A percentile compares a stretch with the other conserved stretches of the same genome.
phyloP scores from a whole-genome alignment of 176 grass and related monocot genomes.

The Aechmea fasciata region DNA sequence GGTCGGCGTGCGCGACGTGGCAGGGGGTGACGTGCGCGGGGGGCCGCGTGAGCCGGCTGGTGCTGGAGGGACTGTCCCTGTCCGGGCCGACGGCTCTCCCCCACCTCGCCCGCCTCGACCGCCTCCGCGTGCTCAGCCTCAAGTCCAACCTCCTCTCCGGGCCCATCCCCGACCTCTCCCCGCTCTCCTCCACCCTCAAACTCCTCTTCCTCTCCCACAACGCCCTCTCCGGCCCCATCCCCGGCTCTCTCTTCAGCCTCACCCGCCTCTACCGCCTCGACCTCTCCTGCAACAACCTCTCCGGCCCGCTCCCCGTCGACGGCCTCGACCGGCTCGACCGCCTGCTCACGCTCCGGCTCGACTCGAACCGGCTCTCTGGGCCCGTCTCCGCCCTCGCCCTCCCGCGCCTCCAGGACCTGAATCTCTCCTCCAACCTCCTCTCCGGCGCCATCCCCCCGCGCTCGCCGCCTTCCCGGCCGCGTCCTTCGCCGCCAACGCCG shows the following conservation, averaged over 20 bases:
- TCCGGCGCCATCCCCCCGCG: slow-evolving; percentile 45
- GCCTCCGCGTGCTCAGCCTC: slow-evolving; percentile 79
- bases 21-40: slow-evolving; percentile 50
- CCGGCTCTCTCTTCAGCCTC: slow-evolving; percentile 34
- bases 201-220: slow-evolving; percentile 75
- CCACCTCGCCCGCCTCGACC: slow-evolving; percentile 37
- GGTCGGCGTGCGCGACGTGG: slow-evolving; percentile 61
- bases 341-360: slow-evolving; percentile 67
- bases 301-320: slow-evolving; percentile 41
- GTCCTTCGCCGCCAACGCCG: slow-evolving; percentile 38
- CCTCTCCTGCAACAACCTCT: slow-evolving; percentile 59
- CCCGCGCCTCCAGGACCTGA: slow-evolving; percentile 61
- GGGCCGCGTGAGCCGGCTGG: slow-evolving; percentile 66
- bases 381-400: slow-evolving; percentile 38
- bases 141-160: slow-evolving; percentile 59
- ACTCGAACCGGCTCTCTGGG: slow-evolving; percentile 58
- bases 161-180: slow-evolving; percentile 68
- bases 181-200: slow-evolving; percentile 51
- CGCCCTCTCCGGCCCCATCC: slow-evolving; percentile 47
- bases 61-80: slow-evolving; percentile 57
- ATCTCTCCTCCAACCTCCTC: slow-evolving; percentile 59
- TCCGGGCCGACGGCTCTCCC: slow-evolving; percentile 36
- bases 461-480: slow-evolving; percentile 33
- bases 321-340: slow-evolving; percentile 37
- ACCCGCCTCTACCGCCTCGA: slow-evolving; percentile 76